Percentiles rank a stretch among this genome's conserved stretches.
phyloP scores from a whole-genome alignment of 108 stramenopile species.

The Phaeodactylum tricornutum region DNA sequence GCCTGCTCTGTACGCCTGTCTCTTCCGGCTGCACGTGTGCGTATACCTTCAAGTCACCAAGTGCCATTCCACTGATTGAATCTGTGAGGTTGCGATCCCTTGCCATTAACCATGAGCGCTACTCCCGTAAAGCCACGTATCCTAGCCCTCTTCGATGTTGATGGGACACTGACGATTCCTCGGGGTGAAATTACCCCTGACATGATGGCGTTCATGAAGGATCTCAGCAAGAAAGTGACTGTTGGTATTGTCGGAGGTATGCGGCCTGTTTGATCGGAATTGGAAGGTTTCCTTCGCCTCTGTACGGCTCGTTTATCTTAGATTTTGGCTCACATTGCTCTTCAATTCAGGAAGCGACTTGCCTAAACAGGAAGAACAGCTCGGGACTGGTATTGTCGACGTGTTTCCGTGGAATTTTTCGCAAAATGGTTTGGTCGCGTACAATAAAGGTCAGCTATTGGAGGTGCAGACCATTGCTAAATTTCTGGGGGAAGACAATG shows the following conservation, averaged over 20 bases:
- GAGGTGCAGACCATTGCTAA: constrained; percentile 84
- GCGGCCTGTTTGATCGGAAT: too few relatives aligned
- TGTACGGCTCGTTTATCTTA: too few relatives aligned
- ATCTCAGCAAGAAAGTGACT: constrained; percentile 84
- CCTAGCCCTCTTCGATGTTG: constrained; percentile 98
- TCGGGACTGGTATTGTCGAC: constrained; percentile 79
- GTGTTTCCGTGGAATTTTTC: constrained; percentile 96
- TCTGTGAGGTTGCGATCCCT: too few relatives aligned
- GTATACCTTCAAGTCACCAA: too few relatives aligned
- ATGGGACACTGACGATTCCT: constrained; percentile 97
- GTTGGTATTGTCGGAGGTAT: constrained; percentile 96
- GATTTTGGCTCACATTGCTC: too few relatives aligned
- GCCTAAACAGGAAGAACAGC: constrained; percentile 97
- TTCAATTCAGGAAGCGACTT: constrained; percentile 82
- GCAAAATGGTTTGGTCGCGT: constrained; percentile 99
- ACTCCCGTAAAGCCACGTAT: constrained; percentile 78
- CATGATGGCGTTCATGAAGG: constrained; percentile 84
- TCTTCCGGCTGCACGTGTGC: too few relatives aligned
- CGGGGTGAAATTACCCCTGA: constrained; percentile 85
- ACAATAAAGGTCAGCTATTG: constrained; percentile 78
- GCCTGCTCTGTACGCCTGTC: too few relatives aligned
- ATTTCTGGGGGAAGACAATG: constrained; percentile 94
- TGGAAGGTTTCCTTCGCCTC: too few relatives aligned
- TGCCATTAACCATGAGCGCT: constrained; percentile 11
- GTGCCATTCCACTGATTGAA: too few relatives aligned